Evolutionary conservation across 176 grass and related monocot genomes (phyloP).

Genomic region (Aegilops speltoides): DNA sequence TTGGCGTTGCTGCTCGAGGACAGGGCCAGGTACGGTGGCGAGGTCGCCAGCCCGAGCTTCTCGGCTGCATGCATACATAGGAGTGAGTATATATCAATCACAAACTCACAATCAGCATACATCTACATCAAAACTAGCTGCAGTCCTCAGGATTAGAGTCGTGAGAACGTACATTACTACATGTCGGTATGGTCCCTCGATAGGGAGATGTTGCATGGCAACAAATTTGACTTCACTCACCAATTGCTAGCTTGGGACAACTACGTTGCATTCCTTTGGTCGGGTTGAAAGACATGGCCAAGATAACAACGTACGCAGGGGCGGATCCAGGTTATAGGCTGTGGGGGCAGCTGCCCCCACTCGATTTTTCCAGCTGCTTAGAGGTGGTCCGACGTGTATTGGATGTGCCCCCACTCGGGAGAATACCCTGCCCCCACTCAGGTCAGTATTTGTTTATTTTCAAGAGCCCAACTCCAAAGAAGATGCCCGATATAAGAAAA

Average conservation of each 20-base stretch:
- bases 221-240: neutral
- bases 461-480: too few species aligned
- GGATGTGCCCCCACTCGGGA: too few species aligned
- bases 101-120: neutral
- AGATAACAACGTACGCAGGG: neutral
- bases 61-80: conserved; percentile 30
- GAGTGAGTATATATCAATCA: too few species aligned
- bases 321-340: too few species aligned
- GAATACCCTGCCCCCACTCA: too few species aligned
- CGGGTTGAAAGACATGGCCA: neutral
- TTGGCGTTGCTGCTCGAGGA: conserved; percentile 44
- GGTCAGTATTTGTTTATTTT: too few species aligned
- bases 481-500: too few species aligned
- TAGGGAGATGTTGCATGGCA: neutral
- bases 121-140: neutral
- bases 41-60: conserved; percentile 50
- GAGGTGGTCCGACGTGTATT: too few species aligned
- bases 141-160: neutral
- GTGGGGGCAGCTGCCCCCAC: too few species aligned
- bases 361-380: too few species aligned
- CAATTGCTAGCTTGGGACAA: neutral
- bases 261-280: neutral
- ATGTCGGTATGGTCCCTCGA: neutral
- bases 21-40: conserved; percentile 67
- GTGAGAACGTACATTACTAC: neutral